Conservation (phyloP, 2,329 filamentous ascomycete genomes). For the Aspergillus eucalypticola region DNA sequence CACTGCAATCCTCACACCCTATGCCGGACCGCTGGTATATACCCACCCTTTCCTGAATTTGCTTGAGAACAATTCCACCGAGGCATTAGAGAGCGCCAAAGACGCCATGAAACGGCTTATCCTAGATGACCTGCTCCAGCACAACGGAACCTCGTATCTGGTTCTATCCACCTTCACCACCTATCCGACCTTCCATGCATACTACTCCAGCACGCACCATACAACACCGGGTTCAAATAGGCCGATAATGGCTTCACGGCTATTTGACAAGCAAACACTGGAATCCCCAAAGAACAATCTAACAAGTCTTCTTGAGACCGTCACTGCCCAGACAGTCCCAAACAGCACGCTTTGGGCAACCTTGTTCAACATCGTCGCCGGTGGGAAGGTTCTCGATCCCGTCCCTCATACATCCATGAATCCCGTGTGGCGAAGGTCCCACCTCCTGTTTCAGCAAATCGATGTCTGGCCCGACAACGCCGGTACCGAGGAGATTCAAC, state of each 20-base stretch:
- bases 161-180: conserved; percentile 3
- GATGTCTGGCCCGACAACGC: conserved; percentile 11
- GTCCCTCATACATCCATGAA: conserved; percentile 15
- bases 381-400: conserved; percentile 15
- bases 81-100: conserved; percentile 6
- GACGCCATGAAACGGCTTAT: conserved; percentile 6
- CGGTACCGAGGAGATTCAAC: background rate
- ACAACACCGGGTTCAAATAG: background rate
- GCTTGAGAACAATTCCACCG: conserved; percentile 10
- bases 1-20: background rate
- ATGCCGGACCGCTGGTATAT: conserved; percentile 5
- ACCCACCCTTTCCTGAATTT: conserved; percentile 9
- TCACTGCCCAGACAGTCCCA: background rate
- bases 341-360: background rate
- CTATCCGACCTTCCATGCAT: conserved; percentile 9
- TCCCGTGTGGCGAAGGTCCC: conserved; percentile 14
- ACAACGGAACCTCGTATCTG: conserved; percentile 9
- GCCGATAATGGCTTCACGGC: conserved; percentile 10
- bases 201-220: conserved; percentile 5
- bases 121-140: conserved; percentile 7
- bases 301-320: background rate
- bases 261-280: conserved; percentile 7
- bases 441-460: conserved; percentile 6
- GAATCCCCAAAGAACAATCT: background rate
- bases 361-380: conserved; percentile 12